These are phyloP conservation scores for Sergeia podlipaevii DNA, from an alignment of 208 protist species.

Conservation along the genomic window DNA sequence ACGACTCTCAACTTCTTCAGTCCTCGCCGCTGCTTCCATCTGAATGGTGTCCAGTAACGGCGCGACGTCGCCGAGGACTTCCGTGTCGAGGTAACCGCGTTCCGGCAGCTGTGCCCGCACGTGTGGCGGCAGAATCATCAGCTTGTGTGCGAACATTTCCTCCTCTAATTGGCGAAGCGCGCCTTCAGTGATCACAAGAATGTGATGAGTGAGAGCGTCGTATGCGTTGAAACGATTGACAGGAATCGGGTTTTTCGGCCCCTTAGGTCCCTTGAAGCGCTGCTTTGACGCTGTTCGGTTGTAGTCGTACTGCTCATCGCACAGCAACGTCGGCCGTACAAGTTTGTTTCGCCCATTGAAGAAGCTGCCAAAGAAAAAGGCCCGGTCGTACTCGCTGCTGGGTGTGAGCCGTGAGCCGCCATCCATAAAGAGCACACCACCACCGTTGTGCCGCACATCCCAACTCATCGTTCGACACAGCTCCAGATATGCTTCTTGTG, in stretches of 20 bases:
- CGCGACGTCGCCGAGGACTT: slow-evolving; percentile 64
- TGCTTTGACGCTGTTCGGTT: slow-evolving; percentile 76
- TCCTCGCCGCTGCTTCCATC: slow-evolving; percentile 81
- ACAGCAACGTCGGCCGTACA: slow-evolving; percentile 82
- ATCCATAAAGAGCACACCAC: slow-evolving; percentile 90
- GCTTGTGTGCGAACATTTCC: slow-evolving; percentile 84
- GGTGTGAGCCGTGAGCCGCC: slow-evolving; percentile 84
- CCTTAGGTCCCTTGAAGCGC: slow-evolving; percentile 75
- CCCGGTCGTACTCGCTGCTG: slow-evolving; percentile 79
- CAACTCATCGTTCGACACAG: slow-evolving; percentile 83
- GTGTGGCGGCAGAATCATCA: slow-evolving; percentile 81
- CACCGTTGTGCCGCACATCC: slow-evolving; percentile 88
- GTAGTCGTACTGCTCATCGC: slow-evolving; percentile 87
- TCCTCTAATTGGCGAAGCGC: slow-evolving; percentile 86
- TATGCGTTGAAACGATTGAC: slow-evolving; percentile 91
- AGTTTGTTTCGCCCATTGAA: slow-evolving; percentile 90
- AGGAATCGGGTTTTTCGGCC: slow-evolving; percentile 89
- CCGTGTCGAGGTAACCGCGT: slow-evolving; percentile 59
- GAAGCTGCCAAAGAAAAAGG: slow-evolving; percentile 91
- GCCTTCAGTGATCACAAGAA: slow-evolving; percentile 86
- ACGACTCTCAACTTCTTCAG: slow-evolving; percentile 73
- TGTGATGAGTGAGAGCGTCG: slow-evolving; percentile 81
- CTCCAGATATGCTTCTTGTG: slow-evolving; percentile 71
- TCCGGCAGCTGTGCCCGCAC: slow-evolving; percentile 86
- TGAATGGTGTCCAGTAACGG: slow-evolving; percentile 71